Evolutionary conservation across 352 stramenopile genomes (phyloP).

Genomic region (Blastocystis sp.): DNA sequence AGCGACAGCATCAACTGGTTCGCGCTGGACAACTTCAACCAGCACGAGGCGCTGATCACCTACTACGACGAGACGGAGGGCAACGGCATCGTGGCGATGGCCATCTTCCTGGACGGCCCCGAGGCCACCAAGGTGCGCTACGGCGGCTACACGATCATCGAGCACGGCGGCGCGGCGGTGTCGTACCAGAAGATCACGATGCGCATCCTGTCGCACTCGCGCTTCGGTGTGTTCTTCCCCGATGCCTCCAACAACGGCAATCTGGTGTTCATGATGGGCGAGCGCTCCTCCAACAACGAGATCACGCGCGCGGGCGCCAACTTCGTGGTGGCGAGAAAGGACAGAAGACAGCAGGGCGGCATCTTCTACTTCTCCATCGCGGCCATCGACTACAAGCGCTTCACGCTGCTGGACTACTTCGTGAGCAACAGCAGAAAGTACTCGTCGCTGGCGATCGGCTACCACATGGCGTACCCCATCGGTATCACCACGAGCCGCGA

Average conservation of each 20-base stretch:
- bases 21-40: slow-evolving; percentile 52
- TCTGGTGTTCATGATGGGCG: slow-evolving; percentile 41
- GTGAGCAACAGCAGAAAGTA: not conserved
- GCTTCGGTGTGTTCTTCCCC: slow-evolving; percentile 52
- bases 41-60: not conserved
- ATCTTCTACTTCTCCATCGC: not conserved
- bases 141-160: not conserved
- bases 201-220: slow-evolving; percentile 11
- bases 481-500: slow-evolving; percentile 39
- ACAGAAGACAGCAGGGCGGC: not conserved
- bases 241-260: slow-evolving; percentile 36
- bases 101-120: slow-evolving; percentile 2
- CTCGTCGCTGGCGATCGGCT: not conserved
- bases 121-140: not conserved
- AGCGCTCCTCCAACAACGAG: slow-evolving; percentile 33
- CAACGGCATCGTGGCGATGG: slow-evolving; percentile 33
- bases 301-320: not conserved
- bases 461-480: slow-evolving; percentile 23
- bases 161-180: slow-evolving; percentile 18
- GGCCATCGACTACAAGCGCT: not conserved
- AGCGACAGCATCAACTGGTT: slow-evolving; percentile 36
- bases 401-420: slow-evolving; percentile 29
- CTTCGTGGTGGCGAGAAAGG: slow-evolving; percentile 12
- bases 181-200: slow-evolving; percentile 1
- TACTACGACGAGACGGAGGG: slow-evolving; percentile 32